Evolutionary conservation across 2,329 filamentous ascomycete species (phyloP).

Genomic region (Sclerotinia trifoliorum): DNA sequence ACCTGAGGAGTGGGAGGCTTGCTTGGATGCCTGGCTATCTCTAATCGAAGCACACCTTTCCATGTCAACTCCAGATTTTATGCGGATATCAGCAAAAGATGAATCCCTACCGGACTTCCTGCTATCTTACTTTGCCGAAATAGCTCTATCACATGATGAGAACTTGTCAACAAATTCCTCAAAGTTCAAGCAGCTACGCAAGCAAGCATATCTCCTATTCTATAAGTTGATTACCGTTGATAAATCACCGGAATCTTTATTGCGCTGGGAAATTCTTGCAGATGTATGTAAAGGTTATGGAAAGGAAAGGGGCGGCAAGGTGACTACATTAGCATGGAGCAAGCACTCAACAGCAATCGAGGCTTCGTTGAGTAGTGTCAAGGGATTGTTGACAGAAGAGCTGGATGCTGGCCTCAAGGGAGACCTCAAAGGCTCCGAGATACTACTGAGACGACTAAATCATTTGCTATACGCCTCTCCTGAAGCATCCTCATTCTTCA

Average conservation of each 20-base stretch:
- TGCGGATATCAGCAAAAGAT: constrained; percentile 51
- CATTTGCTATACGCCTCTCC: constrained; percentile 62
- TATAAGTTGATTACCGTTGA: constrained; percentile 53
- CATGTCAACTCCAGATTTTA: constrained; percentile 56
- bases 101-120: constrained; percentile 63
- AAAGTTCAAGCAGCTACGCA: constrained; percentile 55
- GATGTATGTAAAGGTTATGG: constrained; percentile 66
- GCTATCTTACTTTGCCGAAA: constrained; percentile 62
- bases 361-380: constrained; percentile 56
- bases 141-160: constrained; percentile 41
- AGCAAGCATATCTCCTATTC: constrained; percentile 62
- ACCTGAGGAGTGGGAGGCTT: constrained; percentile 72
- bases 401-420: constrained; percentile 61
- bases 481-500: constrained; percentile 59
- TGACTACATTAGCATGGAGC: constrained; percentile 53
- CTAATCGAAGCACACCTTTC: constrained; percentile 65
- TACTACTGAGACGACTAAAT: constrained; percentile 57
- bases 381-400: constrained; percentile 59
- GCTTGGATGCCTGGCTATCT: constrained; percentile 72
- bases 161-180: constrained; percentile 12
- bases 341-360: constrained; percentile 52
- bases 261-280: constrained; percentile 68
- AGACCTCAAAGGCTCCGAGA: constrained; percentile 55
- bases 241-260: constrained; percentile 47
- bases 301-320: constrained; percentile 56